Conservation (phyloP, 306 rosid genomes). For the Crataegus laevigata region DNA sequence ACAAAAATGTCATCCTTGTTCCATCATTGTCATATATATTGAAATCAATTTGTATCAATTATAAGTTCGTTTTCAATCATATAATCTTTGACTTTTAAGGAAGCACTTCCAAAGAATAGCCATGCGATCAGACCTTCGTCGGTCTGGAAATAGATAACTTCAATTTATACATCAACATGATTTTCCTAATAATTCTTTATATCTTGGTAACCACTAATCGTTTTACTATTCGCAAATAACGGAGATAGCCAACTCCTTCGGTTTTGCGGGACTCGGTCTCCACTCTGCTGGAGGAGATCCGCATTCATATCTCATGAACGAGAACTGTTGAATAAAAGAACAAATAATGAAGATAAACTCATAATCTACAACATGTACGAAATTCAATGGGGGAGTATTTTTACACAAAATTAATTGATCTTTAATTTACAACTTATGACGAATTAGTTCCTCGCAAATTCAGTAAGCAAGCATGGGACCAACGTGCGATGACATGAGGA, state of each 20-base stretch:
- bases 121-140: background rate
- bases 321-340: background rate
- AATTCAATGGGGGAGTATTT: background rate
- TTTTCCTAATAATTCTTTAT: background rate
- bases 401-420: background rate
- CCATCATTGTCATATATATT: background rate
- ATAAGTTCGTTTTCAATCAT: no score
- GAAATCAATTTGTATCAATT: background rate
- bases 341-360: background rate
- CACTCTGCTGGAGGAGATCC: background rate
- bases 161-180: background rate
- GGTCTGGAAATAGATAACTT: background rate
- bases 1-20: slow-evolving; percentile 9
- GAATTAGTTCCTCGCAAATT: background rate
- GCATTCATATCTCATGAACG: background rate
- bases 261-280: background rate
- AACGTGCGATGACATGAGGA: background rate
- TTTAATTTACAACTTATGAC: background rate
- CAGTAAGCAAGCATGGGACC: background rate
- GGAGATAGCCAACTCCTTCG: background rate
- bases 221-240: background rate
- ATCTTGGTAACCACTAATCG: background rate
- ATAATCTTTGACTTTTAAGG: background rate
- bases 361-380: background rate
- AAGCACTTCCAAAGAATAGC: slow-evolving; percentile 1